Conservation (phyloP, 108 stramenopile species). For the Cylindrotheca fusiformis region DNA sequence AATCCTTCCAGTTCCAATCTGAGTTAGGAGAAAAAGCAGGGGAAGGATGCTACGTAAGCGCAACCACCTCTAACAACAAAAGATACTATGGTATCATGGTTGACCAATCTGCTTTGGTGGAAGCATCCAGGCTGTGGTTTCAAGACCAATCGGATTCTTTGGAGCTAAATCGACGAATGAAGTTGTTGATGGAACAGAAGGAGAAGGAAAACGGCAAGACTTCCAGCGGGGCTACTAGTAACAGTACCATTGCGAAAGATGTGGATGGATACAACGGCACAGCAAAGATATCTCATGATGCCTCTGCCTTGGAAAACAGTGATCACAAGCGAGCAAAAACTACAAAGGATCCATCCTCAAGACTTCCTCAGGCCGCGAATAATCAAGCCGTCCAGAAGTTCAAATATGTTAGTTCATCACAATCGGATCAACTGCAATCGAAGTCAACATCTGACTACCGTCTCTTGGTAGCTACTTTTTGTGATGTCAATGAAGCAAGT, state of each 20-base stretch:
- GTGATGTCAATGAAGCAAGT: slow-evolving; percentile 35
- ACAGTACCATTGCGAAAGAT: too few species aligned
- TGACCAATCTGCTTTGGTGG: slow-evolving; percentile 45
- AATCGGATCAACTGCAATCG: background rate
- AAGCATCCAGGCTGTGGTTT: slow-evolving; percentile 37
- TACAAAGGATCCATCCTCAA: background rate
- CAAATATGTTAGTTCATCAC: slow-evolving; percentile 14
- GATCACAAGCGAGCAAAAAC: background rate
- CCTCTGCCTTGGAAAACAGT: background rate
- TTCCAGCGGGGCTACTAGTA: too few species aligned
- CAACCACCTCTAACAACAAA: slow-evolving; percentile 37
- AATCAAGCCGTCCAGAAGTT: slow-evolving; percentile 46
- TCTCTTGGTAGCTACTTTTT: slow-evolving; percentile 49
- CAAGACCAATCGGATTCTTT: slow-evolving; percentile 44
- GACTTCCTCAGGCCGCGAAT: background rate
- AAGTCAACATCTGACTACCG: slow-evolving; percentile 32
- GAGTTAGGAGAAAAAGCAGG: slow-evolving; percentile 19
- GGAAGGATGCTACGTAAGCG: slow-evolving; percentile 51
- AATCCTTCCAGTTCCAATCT: slow-evolving; percentile 25
- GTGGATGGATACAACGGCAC: too few species aligned
- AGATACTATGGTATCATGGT: slow-evolving; percentile 57
- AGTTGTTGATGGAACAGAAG: slow-evolving; percentile 23
- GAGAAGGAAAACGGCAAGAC: slow-evolving; percentile 1
- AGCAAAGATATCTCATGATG: too few species aligned
- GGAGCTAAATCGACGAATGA: slow-evolving; percentile 53